Evolutionary conservation across 345 rosid species (phyloP).

Genomic region (Raphanus sativus): DNA sequence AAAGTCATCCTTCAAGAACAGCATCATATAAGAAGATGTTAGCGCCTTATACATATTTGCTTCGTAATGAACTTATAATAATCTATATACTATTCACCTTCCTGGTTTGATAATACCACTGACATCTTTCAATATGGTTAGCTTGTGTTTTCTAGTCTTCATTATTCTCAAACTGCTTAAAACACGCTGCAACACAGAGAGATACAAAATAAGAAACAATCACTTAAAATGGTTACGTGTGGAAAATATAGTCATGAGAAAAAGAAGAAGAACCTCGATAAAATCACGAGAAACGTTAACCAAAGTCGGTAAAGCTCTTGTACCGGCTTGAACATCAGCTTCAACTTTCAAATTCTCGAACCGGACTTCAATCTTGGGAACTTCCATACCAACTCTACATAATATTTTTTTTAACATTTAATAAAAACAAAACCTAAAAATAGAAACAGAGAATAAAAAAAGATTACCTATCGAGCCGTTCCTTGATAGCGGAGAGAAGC

Average conservation of each 20-base stretch:
- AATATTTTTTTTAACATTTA: not conserved
- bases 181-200: slow-evolving; percentile 42
- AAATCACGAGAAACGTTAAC: slow-evolving; percentile 60
- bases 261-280: slow-evolving; percentile 50
- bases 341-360: slow-evolving; percentile 61
- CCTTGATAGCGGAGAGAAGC: slow-evolving; percentile 70
- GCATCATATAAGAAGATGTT: not conserved
- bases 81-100: slow-evolving; percentile 46
- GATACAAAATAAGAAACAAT: not conserved
- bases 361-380: slow-evolving; percentile 73
- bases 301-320: slow-evolving; percentile 88
- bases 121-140: slow-evolving; percentile 59
- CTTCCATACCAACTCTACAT: slow-evolving; percentile 70
- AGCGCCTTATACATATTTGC: slow-evolving; percentile 7
- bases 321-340: slow-evolving; percentile 65
- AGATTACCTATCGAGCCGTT: slow-evolving; percentile 67
- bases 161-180: slow-evolving; percentile 47
- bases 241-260: not conserved
- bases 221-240: not conserved
- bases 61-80: not conserved
- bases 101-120: slow-evolving; percentile 73
- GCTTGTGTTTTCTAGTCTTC: slow-evolving; percentile 45
- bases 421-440: not conserved
- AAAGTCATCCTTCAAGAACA: slow-evolving; percentile 70
- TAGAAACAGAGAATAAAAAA: not conserved